A percentile compares a stretch with the other conserved stretches of the same genome.
Conservation (phyloP, 192 early-diverging fungal genomes). For the Radiomyces spectabilis region DNA sequence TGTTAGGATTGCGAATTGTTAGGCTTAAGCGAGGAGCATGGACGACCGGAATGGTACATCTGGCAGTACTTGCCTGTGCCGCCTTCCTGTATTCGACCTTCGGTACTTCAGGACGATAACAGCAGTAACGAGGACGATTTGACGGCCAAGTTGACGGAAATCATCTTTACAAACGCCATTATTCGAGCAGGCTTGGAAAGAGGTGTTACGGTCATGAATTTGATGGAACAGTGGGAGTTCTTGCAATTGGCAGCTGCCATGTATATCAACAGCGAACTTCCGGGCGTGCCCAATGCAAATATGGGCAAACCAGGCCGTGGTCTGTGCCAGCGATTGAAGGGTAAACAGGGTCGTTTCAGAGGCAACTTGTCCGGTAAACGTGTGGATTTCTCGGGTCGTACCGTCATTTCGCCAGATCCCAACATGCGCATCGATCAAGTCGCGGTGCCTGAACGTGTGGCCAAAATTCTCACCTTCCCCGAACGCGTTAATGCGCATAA, state of each 20-base stretch:
- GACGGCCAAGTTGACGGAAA: conserved; percentile 91
- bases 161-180: conserved; percentile 81
- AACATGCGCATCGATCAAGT: conserved; percentile 96
- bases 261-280: conserved; percentile 95
- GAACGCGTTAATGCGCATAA: conserved; percentile 91
- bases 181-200: conserved; percentile 57
- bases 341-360: conserved; percentile 97
- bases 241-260: conserved; percentile 88
- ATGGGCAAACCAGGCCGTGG: conserved; percentile 68
- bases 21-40: conserved; percentile 77
- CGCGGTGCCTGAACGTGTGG: conserved; percentile 86
- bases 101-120: conserved; percentile 87
- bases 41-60: conserved; percentile 87
- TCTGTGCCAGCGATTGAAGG: conserved; percentile 95
- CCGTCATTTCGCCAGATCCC: conserved; percentile 98
- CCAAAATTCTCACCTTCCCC: conserved; percentile 91
- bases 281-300: conserved; percentile 68
- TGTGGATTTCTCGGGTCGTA: conserved; percentile 97
- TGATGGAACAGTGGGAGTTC: conserved; percentile 96
- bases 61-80: conserved; percentile 96
- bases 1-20: conserved; percentile 95
- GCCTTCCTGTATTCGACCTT: conserved; percentile 92
- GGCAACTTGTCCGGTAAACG: conserved; percentile 99
- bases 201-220: conserved; percentile 55
- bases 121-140: conserved; percentile 94